Base-by-base conservation (phyloP, 2,329 filamentous ascomycete genomes). In the Botrytis porri region DNA sequence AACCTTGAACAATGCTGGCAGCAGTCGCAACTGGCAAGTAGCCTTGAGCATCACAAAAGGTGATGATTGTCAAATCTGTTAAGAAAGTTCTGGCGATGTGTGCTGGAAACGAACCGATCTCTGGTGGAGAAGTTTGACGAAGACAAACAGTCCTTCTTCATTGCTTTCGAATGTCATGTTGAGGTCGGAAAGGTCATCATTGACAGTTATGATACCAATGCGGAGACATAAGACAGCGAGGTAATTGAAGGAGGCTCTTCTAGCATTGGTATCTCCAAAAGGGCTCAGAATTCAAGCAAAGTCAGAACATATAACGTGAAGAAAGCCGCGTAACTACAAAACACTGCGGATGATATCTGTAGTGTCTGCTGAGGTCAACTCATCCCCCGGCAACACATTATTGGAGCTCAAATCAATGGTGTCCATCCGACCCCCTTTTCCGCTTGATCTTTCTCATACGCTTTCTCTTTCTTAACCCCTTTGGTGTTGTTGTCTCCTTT, bases 251-350 rank as follows among this genome's bases (percentile, higher is more conserved):
- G 77, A 74, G 45, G 72, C 62, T 62, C 62, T 69, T 48, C 77
- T 79, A 16, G 74, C 73, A 41, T 74, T 70, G 22, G 64, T 35
- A 57, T 78, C 76, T 54, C 77, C 75, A 20, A 78, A 77, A 29
- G 63, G 69, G n/a, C 76, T 75, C 67, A 77, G 78, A 12, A 76
- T 74, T 22, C 72, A 73, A 8, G 78, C 77, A 57, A 78, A 37
- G 6, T 77, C 76, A 9, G 72, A 45, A 75, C 76, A 79, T 65
- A 77, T 78, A 20, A 74, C 75, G 35, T 77, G 74, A 72, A 78
- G 78, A 14, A 75, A 76, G 64, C 77, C 76, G 8, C 70, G 20
- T 43, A 75, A 65, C 76, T 77, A 78, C 41, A 78, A 65, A 5
- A 65, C 29, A 39, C 74, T 78, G 48, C 77, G 72, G 45, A 73